Conservation (phyloP, 2,329 filamentous ascomycete species). For the Drechslera avenae region DNA sequence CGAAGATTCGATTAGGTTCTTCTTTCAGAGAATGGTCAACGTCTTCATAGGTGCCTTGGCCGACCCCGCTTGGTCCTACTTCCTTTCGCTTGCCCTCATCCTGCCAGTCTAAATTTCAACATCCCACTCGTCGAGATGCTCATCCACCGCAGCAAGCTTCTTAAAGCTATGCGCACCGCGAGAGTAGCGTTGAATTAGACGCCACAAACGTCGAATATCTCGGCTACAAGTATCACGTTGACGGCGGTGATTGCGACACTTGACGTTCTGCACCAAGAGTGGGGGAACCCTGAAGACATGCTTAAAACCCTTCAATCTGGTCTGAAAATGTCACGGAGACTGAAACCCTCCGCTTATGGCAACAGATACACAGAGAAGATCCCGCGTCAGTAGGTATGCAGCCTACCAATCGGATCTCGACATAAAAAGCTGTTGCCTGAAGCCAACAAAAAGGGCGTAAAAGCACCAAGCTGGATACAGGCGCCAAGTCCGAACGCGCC, state of each 20-base stretch:
- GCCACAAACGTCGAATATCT: constrained; percentile 20
- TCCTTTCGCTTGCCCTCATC: constrained; percentile 21
- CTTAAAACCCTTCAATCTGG: no score
- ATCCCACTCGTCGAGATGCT: constrained; percentile 21
- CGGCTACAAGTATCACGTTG: constrained; percentile 24
- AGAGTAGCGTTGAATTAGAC: constrained; percentile 9
- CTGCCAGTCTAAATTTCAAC: constrained; percentile 20
- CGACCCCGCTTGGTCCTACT: constrained; percentile 25
- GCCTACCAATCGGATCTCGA: no score
- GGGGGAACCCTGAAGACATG: no score
- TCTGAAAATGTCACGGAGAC: no score
- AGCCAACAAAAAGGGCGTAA: no score
- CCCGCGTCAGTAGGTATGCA: no score
- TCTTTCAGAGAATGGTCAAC: constrained; percentile 23
- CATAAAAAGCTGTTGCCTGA: no score
- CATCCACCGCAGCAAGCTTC: constrained; percentile 18
- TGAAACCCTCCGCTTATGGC: constrained; percentile 18
- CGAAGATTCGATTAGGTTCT: constrained; percentile 14
- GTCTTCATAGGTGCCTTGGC: constrained; percentile 22
- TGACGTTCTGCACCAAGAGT: no score
- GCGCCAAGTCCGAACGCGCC: no score
- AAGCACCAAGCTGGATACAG: no score
- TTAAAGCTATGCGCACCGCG: constrained; percentile 12
- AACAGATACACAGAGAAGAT: constrained; percentile 5
- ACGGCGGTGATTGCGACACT: constrained; percentile 10